These are phyloP conservation scores for Spiraea crenata DNA, from an alignment of 331 rosid species.

Conservation along the genomic window DNA sequence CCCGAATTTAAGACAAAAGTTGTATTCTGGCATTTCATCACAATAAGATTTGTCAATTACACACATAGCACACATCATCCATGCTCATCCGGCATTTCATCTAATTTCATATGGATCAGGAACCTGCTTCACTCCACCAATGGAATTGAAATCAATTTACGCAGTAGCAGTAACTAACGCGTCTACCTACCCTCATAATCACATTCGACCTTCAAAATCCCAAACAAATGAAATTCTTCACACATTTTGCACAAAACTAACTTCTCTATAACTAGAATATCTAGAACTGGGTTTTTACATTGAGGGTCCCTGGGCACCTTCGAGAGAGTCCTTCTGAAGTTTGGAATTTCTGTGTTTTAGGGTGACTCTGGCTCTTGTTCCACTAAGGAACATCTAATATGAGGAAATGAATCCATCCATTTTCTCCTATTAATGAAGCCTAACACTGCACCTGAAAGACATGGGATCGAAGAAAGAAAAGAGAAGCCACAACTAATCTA, in stretches of 20 bases:
- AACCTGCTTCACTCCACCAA: neutral
- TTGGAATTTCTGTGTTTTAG: conserved; percentile 32
- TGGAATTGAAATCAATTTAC: neutral
- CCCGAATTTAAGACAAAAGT: neutral
- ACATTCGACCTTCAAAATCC: conserved; percentile 50
- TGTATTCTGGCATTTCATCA: conserved; percentile 49
- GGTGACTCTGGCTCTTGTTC: conserved; percentile 40
- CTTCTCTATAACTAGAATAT: conserved; percentile 51
- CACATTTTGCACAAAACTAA: conserved; percentile 41
- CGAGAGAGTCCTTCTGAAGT: conserved; percentile 14
- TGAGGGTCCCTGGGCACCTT: conserved; percentile 21
- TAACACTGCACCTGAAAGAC: neutral
- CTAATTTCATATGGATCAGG: too few relatives aligned
- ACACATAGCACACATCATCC: conserved; percentile 33
- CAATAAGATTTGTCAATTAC: too few relatives aligned
- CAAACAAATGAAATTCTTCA: conserved; percentile 44
- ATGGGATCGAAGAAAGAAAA: conserved; percentile 16
- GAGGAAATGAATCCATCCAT: conserved; percentile 29
- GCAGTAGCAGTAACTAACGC: conserved; percentile 39
- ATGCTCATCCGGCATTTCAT: too few relatives aligned
- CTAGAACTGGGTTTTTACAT: conserved; percentile 32
- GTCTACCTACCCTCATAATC: conserved; percentile 39
- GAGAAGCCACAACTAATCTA: conserved; percentile 17
- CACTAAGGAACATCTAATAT: conserved; percentile 40
- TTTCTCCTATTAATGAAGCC: conserved; percentile 17